Base-by-base conservation (phyloP, 2,329 filamentous ascomycete genomes). In the Aspergillus tanneri region DNA sequence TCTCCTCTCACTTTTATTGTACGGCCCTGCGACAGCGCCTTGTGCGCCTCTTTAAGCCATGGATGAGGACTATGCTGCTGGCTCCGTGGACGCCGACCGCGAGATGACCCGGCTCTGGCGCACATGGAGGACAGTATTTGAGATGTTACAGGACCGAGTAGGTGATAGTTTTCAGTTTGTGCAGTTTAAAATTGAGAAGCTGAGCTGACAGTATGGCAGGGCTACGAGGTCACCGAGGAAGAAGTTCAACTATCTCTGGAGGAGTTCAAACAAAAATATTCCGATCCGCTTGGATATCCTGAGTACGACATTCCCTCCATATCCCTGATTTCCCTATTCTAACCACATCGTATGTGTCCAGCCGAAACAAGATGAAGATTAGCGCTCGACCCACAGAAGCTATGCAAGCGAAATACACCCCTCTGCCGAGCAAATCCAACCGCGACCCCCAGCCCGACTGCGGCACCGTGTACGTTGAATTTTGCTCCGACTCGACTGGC, bases 81-180 rank as follows among this genome's bases (percentile, higher is more conserved):
- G 63, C 49, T 67, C 67, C 47, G 62, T 60, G 24, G 71, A 73
- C 27, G 67, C 68, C 46, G 64, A 69, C 50, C 66, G 64, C 56
- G 69, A 72, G 58, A 69, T 71, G 63, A 79, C 82, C 56, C 84
- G 88, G 67, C 83, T 96, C 60, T 99, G 93, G 92, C 88, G 92
- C 71, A 90, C 91, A 62, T 95, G 89, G 83, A 84, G 85, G 72
- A 99, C 93, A 7, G 85, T 90, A 40, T 90, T 95, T 72, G 89
- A 99, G 79, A 95, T 99, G 92, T 86, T 93, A 61, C 79, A 82
- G 53, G 93, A 97, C 71, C 78, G 92, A 70, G 91, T 96, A 82
- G 63, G 87, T 38, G 41, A 16, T 18, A 3, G 7, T 11, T 23
- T 38, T 38, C n/a, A n/a, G 9, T 16, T 10, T 32, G 34, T 14